phyloP scores from a whole-genome alignment of 2,329 filamentous ascomycete genomes.

The Corynespora cassiicola region DNA sequence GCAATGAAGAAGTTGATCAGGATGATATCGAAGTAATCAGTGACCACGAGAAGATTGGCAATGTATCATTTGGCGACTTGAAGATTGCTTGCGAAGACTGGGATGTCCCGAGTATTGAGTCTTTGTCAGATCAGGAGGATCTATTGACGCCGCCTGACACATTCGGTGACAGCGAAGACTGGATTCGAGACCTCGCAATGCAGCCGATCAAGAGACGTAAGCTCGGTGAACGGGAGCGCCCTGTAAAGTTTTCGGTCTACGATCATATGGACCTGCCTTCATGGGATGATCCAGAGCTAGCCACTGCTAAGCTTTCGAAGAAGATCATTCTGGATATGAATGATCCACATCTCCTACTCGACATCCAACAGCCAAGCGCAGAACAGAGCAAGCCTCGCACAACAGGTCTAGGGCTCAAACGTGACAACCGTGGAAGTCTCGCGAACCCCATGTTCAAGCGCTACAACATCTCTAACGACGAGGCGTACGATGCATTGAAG shows the following conservation, averaged over 20 bases:
- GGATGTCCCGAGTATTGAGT: constrained; percentile 62
- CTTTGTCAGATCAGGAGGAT: constrained; percentile 35
- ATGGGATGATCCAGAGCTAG: constrained; percentile 80
- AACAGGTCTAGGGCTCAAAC: constrained; percentile 63
- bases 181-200: constrained; percentile 32
- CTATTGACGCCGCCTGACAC: constrained; percentile 33
- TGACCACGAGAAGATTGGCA: constrained; percentile 72
- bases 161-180: constrained; percentile 34
- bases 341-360: constrained; percentile 84
- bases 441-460: constrained; percentile 77
- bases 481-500: constrained; percentile 93
- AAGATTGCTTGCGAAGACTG: constrained; percentile 87
- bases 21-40: constrained; percentile 59
- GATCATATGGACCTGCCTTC: constrained; percentile 58
- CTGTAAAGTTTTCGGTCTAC: constrained; percentile 42
- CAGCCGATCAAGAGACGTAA: constrained; percentile 72
- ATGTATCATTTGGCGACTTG: constrained; percentile 80
- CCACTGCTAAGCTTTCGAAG: constrained; percentile 76
- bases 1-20: constrained; percentile 52
- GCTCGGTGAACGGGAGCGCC: constrained; percentile 40
- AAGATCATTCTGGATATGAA: constrained; percentile 84
- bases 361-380: constrained; percentile 72
- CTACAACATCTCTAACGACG: constrained; percentile 96
- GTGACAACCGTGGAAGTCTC: constrained; percentile 71
- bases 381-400: constrained; percentile 64